Evolutionary conservation across 192 early-diverging fungal genomes (phyloP), one percentile per base, ranked within the genome.

Genomic region (Gamsiella multidivaricata): DNA sequence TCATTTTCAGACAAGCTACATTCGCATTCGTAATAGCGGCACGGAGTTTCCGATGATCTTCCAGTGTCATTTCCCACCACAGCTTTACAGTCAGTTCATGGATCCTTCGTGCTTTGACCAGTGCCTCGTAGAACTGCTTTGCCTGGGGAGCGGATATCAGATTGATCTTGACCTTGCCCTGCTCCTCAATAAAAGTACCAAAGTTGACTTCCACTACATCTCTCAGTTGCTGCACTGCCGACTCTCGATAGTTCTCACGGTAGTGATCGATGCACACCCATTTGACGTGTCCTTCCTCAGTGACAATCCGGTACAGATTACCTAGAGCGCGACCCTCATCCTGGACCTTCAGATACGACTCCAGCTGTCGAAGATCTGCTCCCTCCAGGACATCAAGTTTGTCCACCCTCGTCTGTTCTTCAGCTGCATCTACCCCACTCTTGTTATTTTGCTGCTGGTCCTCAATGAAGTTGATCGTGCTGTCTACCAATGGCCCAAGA

Each of bases 191-290:
- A 9, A 15, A 61, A 49, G 14, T 17, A 9, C 59, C 59, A 3
- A 26, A 5, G 45, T 46, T 46, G 10, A 18, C n/a, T 10, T 6
- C 45, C 12, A 46, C 10, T 5, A 46, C 5, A 10, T 18, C 45
- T 18, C 45, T 10, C 10, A 46, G 45, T 46, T 46, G 45, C 4
- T 46, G 45, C 6, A n/a, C n/a, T n/a, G 45, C 45, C 10, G 17
- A 12, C 18, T 57, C 39, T 8, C 18, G 55, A 15, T 57, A 57
- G 36, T 57, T 57, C 34, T 39, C 34, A 20, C 55, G 55, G 36
- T 57, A 57, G 55, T 57, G 55, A 23, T 57, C 55, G 36, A 57
- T 57, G 36, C 55, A 57, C 14, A 57, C 55, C 55, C 55, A 57
- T 25, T 41, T 57, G 36, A 41, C 36, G 25, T 57, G 55, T 41